Percentiles rank a stretch among this genome's conserved stretches.
Evolutionary conservation across 202 grass and related monocot genomes (phyloP).

Genomic region (Schoenoplectus tabernaemontani): DNA sequence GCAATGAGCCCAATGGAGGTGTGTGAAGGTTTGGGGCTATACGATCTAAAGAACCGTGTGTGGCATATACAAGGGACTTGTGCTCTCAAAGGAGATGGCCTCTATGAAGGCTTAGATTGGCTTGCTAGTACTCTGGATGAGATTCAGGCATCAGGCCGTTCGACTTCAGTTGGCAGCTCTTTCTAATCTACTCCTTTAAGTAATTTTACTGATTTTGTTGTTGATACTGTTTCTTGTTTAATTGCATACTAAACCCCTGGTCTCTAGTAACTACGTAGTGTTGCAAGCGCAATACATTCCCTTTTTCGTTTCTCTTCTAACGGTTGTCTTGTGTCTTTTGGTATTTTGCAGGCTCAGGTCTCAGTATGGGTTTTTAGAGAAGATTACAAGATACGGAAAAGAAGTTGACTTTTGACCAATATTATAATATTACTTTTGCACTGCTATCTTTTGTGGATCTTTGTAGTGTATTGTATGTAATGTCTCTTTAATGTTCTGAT

Average conservation of each 20-base stretch:
- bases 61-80: slow-evolving; percentile 99
- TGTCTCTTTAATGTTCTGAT: slow-evolving; percentile 4
- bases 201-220: background rate
- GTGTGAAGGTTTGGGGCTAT: slow-evolving; percentile 75
- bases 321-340: background rate
- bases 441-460: background rate
- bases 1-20: slow-evolving; percentile 96
- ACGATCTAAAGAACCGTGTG: slow-evolving; percentile 66
- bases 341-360: background rate
- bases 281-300: too few relatives aligned
- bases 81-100: slow-evolving; percentile 76
- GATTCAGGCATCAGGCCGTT: slow-evolving; percentile 57
- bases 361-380: background rate
- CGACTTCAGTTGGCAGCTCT: slow-evolving; percentile 41
- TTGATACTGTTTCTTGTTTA: background rate
- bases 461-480: slow-evolving; percentile 15
- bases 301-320: background rate
- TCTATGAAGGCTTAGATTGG: slow-evolving; percentile 98
- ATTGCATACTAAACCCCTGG: background rate
- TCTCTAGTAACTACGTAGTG: too few relatives aligned
- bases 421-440: background rate
- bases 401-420: slow-evolving; percentile 9
- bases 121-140: slow-evolving; percentile 66
- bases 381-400: slow-evolving; percentile 1
- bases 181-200: slow-evolving; percentile 28